A percentile compares a stretch with the other conserved stretches of the same genome.
These are phyloP conservation scores for Trichomonas tenax DNA, from an alignment of 208 protist species.

Conservation along the genomic window DNA sequence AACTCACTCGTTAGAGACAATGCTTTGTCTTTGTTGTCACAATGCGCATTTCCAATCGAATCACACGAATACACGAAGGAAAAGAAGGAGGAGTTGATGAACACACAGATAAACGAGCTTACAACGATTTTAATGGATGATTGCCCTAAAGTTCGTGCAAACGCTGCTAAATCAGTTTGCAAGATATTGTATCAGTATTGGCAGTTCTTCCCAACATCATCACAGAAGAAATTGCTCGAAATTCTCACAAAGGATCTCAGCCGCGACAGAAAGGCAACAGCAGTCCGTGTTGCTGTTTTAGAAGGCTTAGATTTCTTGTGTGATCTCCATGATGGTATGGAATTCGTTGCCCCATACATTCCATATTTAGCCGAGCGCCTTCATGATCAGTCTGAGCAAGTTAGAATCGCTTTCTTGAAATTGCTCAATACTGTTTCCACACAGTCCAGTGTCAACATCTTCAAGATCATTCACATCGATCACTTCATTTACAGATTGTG, in stretches of 20 bases:
- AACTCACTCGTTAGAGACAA: not conserved
- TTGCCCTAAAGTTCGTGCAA: not conserved
- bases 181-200: not conserved
- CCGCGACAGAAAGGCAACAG: not conserved
- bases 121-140: not conserved
- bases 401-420: not conserved
- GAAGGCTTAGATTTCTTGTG: not conserved
- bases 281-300: not conserved
- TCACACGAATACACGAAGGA: not conserved
- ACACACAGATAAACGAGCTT: not conserved
- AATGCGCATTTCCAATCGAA: not conserved
- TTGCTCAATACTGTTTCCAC: not conserved
- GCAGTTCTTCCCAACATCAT: not conserved
- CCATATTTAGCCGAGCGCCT: not conserved
- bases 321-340: not conserved
- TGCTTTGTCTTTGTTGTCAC: not conserved
- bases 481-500: not conserved
- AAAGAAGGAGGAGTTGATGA: not conserved
- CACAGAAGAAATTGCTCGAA: not conserved
- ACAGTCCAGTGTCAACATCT: not conserved
- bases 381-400: not conserved
- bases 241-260: not conserved
- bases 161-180: not conserved
- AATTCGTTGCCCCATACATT: not conserved
- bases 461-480: not conserved